A percentile compares a stretch with the other conserved stretches of the same genome.
Conservation (phyloP, 495 filamentous ascomycete species). For the Hypoxylon intermedium region DNA sequence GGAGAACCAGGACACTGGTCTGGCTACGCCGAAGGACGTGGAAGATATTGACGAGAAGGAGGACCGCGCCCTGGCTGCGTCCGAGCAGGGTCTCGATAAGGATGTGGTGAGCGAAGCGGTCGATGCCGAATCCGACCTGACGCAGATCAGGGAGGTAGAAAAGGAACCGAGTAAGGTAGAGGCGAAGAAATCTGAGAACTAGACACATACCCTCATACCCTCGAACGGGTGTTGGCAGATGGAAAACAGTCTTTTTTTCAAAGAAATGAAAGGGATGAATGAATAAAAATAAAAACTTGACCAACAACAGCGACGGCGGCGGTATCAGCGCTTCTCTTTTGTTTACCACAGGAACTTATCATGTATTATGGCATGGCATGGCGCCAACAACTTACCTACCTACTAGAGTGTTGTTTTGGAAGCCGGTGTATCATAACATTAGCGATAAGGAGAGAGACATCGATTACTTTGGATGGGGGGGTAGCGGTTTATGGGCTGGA, state of each 20-base stretch:
- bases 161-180: constrained; percentile 30
- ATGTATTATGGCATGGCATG: constrained; percentile 28
- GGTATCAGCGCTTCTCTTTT: constrained; percentile 40
- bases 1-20: constrained; percentile 70
- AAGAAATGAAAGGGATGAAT: constrained; percentile 7
- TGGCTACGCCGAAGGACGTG: constrained; percentile 79
- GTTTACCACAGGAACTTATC: constrained; percentile 22
- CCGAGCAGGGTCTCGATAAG: constrained; percentile 47
- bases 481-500: too few relatives aligned
- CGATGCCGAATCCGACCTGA: constrained; percentile 51
- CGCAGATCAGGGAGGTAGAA: constrained; percentile 36
- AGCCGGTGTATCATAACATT: too few relatives aligned
- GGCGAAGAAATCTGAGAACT: constrained; percentile 33
- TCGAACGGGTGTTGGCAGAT: not conserved
- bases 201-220: not conserved
- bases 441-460: too few relatives aligned
- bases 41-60: constrained; percentile 79
- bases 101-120: constrained; percentile 53
- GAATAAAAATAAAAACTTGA: constrained; percentile 1
- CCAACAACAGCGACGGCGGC: too few relatives aligned
- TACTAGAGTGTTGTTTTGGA: too few relatives aligned
- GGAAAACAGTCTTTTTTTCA: not conserved
- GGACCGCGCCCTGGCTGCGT: constrained; percentile 52
- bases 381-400: too few relatives aligned
- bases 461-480: too few relatives aligned